Evolutionary conservation across 306 rosid genomes (phyloP).

Genomic region (Phaseolus lunatus): DNA sequence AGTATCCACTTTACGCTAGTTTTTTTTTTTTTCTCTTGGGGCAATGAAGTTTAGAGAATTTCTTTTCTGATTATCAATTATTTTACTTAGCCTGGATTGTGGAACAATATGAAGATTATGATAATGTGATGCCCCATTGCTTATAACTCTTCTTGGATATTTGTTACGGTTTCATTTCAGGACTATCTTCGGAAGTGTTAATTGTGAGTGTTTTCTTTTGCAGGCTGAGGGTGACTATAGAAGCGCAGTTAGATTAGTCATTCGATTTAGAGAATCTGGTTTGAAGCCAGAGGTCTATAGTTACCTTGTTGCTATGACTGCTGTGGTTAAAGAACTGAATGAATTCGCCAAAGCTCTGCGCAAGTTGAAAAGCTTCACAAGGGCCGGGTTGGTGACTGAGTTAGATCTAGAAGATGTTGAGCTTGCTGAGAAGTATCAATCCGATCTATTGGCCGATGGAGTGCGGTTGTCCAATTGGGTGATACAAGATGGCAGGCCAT

Average conservation of each 20-base stretch:
- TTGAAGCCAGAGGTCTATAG: slow-evolving; percentile 91
- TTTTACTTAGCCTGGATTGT: neutral
- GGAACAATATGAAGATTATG: slow-evolving; percentile 14
- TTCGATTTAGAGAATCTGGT: slow-evolving; percentile 81
- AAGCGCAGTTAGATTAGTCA: slow-evolving; percentile 78
- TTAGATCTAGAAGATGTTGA: slow-evolving; percentile 64
- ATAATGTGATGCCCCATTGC: neutral
- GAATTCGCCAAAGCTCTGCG: slow-evolving; percentile 85
- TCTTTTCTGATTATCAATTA: slow-evolving; percentile 28
- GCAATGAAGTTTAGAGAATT: neutral
- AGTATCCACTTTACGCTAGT: neutral
- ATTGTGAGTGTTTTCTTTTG: slow-evolving; percentile 32
- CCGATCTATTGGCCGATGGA: slow-evolving; percentile 79
- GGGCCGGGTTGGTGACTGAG: slow-evolving; percentile 64
- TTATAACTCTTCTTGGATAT: slow-evolving; percentile 11
- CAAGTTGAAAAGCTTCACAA: slow-evolving; percentile 68
- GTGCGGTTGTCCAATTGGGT: slow-evolving; percentile 80
- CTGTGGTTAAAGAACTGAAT: slow-evolving; percentile 91
- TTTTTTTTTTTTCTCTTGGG: neutral
- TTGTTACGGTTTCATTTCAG: slow-evolving; percentile 14
- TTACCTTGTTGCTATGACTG: slow-evolving; percentile 93
- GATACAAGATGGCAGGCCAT: slow-evolving; percentile 65
- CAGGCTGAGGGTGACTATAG: slow-evolving; percentile 82
- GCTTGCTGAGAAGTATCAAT: slow-evolving; percentile 75
- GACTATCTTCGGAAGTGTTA: neutral